These are phyloP conservation scores for Annulohypoxylon stygium DNA, from an alignment of 495 filamentous ascomycete species.

Conservation along the genomic window DNA sequence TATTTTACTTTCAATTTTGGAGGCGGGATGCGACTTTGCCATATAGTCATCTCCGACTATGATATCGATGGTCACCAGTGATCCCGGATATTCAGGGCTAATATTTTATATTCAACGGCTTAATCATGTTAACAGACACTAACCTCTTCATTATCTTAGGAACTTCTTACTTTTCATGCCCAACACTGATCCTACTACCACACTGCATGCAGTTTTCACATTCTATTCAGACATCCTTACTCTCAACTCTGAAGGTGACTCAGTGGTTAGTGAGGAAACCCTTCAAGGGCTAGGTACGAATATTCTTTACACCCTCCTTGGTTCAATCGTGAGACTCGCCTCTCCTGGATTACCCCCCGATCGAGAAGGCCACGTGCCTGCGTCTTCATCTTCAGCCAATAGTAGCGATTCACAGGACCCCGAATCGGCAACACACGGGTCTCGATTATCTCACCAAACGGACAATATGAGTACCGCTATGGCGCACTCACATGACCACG, in stretches of 20 bases:
- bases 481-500: conserved; percentile 28
- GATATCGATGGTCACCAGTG: conserved; percentile 2
- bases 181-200: conserved; percentile 69
- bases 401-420: conserved; percentile 17
- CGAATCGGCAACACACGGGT: conserved; percentile 14
- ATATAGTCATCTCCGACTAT: not conserved
- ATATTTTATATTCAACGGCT: not conserved
- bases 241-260: conserved; percentile 94
- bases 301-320: conserved; percentile 75
- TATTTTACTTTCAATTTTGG: not conserved
- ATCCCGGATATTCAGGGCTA: not conserved
- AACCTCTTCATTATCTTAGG: conserved; percentile 60
- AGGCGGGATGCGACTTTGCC: not conserved
- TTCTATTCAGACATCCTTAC: conserved; percentile 93
- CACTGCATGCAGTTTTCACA: conserved; percentile 85
- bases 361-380: conserved; percentile 11
- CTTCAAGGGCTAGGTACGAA: conserved; percentile 95
- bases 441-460: conserved; percentile 25
- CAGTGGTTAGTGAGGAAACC: conserved; percentile 87
- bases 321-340: conserved; percentile 71
- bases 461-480: conserved; percentile 32
- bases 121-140: conserved; percentile 32
- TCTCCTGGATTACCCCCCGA: conserved; percentile 49
- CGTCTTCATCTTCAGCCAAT: conserved; percentile 26
- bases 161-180: conserved; percentile 97